Percentiles rank a stretch among this genome's conserved stretches.
These are phyloP conservation scores for Theileria annulata DNA, from an alignment of 169 alveolate genomes.

Conservation along the genomic window DNA sequence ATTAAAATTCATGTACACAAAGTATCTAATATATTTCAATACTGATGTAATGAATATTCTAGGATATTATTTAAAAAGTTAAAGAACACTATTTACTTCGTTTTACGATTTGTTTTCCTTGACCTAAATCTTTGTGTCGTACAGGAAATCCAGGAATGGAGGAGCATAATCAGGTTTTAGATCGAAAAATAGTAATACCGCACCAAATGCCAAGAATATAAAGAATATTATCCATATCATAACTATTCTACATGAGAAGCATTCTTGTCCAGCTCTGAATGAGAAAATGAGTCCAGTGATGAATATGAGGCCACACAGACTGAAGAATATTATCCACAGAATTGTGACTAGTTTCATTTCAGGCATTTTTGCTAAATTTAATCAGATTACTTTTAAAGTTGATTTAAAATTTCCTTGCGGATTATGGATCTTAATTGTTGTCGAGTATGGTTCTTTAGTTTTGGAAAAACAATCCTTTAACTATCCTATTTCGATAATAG, in stretches of 20 bases:
- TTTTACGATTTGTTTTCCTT: neutral
- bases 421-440: neutral
- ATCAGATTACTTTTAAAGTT: neutral
- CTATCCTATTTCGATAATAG: neutral
- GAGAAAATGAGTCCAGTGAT: constrained; percentile 15
- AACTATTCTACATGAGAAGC: constrained; percentile 10
- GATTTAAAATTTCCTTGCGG: neutral
- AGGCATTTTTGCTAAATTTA: neutral
- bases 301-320: constrained; percentile 13
- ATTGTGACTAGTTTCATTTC: constrained; percentile 4
- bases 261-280: constrained; percentile 3
- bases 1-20: too few relatives aligned
- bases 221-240: constrained; percentile 18
- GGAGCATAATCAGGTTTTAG: constrained; percentile 12
- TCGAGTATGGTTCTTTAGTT: neutral
- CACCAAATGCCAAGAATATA: neutral
- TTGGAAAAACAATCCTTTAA: neutral
- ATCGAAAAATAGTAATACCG: constrained; percentile 1
- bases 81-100: neutral
- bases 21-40: too few relatives aligned
- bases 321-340: constrained; percentile 17
- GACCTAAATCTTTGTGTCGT: constrained; percentile 6
- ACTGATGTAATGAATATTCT: neutral
- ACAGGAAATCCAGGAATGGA: constrained; percentile 5
- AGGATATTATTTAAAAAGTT: neutral